These are phyloP conservation scores for Lobosporangium transversale DNA, from an alignment of 192 early-diverging fungal genomes.

Conservation along the genomic window DNA sequence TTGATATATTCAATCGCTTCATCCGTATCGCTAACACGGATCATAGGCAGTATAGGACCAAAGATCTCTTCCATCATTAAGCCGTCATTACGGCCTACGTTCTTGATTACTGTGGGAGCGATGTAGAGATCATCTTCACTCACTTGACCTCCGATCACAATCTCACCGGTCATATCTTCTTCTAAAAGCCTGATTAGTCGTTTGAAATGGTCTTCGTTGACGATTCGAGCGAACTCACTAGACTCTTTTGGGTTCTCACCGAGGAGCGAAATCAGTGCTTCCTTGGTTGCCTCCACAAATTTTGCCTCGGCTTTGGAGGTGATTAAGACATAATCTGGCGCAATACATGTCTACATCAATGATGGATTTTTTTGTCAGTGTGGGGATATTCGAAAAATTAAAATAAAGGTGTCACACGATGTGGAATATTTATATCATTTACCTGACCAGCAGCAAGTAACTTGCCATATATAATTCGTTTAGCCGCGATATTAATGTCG, in stretches of 20 bases:
- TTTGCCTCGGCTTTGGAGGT: constrained; percentile 63
- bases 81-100: constrained; percentile 69
- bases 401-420: no score
- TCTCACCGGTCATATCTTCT: constrained; percentile 56
- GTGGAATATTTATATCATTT: no score
- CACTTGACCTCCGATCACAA: constrained; percentile 70
- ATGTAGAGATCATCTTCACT: constrained; percentile 79
- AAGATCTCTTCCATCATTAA: constrained; percentile 93
- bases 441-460: constrained; percentile 83
- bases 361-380: no score
- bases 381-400: no score
- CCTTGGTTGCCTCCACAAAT: constrained; percentile 67
- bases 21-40: constrained; percentile 73
- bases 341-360: constrained; percentile 84
- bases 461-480: constrained; percentile 85
- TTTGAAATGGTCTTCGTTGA: constrained; percentile 74
- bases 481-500: constrained; percentile 69
- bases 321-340: constrained; percentile 86
- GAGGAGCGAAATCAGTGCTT: constrained; percentile 55
- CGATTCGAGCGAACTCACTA: constrained; percentile 73
- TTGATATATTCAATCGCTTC: constrained; percentile 77
- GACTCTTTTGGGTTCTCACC: constrained; percentile 59
- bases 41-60: constrained; percentile 92
- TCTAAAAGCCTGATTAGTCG: constrained; percentile 71
- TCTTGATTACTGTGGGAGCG: constrained; percentile 81